phyloP scores from a whole-genome alignment of 225 moss, liverwort and hornwort species.

The Bryoerythrophyllum caledonicum region DNA sequence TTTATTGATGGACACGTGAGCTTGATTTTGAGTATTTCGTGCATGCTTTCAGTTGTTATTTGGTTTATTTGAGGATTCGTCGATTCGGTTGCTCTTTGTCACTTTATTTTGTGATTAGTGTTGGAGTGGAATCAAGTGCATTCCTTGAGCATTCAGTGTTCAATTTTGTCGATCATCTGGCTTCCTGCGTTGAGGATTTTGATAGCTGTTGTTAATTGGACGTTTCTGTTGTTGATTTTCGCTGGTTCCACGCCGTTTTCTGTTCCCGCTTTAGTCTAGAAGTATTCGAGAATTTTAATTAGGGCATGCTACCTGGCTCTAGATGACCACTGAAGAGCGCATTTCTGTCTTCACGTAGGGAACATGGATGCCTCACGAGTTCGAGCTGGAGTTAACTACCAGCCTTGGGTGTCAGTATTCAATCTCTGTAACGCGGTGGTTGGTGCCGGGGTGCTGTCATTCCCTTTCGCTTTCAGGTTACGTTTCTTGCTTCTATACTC shows the following conservation, averaged over 20 bases:
- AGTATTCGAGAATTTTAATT: background rate
- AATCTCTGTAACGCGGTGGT: conserved; percentile 90
- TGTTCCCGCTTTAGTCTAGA: background rate
- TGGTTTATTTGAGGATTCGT: background rate
- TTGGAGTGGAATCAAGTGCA: conserved; percentile 10
- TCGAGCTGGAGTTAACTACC: conserved; percentile 49
- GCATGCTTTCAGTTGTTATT: background rate
- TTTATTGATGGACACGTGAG: background rate
- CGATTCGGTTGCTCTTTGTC: background rate
- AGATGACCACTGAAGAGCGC: background rate
- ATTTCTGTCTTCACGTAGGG: conserved; percentile 21
- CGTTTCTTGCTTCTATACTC: background rate
- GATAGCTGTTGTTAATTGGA: background rate
- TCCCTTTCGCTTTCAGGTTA: conserved; percentile 88
- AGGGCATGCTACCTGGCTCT: conserved; percentile 13
- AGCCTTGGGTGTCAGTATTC: conserved; percentile 86
- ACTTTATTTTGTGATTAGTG: background rate
- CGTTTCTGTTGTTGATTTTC: background rate
- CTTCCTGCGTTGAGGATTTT: conserved; percentile 14
- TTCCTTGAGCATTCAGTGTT: background rate
- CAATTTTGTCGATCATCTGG: conserved; percentile 7
- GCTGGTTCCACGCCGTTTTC: too few relatives aligned
- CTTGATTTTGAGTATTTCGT: background rate
- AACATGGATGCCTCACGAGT: conserved; percentile 36
- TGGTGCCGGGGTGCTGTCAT: conserved; percentile 89